Conservation (phyloP, 2,329 filamentous ascomycete species). For the Cladosporium cucumerinum region DNA sequence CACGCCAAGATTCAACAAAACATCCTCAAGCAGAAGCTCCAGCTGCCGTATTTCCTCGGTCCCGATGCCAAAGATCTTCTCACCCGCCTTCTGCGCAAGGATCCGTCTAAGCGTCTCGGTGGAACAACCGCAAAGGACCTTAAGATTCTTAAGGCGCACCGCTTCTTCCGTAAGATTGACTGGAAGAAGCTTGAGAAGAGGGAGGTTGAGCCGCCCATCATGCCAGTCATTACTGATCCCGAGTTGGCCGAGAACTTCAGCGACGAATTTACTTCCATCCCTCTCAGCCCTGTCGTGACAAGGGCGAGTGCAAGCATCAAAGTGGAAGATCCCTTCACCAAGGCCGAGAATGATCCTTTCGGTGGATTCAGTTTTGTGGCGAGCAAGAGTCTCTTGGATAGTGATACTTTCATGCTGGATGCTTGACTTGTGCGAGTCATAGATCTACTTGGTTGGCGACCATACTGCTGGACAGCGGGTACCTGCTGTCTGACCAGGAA, state of each 20-base stretch:
- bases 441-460: not conserved
- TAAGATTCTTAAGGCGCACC: conserved; percentile 78
- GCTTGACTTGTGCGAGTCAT: conserved; percentile 25
- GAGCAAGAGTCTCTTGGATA: conserved; percentile 48
- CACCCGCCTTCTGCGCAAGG: conserved; percentile 83
- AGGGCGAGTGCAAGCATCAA: conserved; percentile 19
- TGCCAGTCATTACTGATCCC: conserved; percentile 90
- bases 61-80: conserved; percentile 92
- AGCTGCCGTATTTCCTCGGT: conserved; percentile 84
- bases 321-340: conserved; percentile 19
- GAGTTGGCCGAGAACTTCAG: conserved; percentile 96
- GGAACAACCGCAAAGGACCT: conserved; percentile 87
- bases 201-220: conserved; percentile 83
- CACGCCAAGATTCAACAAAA: conserved; percentile 94
- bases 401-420: conserved; percentile 34
- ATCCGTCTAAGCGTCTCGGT: conserved; percentile 85
- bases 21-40: conserved; percentile 88
- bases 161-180: conserved; percentile 96
- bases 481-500: not conserved
- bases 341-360: conserved; percentile 46
- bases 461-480: not conserved
- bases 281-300: conserved; percentile 67
- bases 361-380: conserved; percentile 55
- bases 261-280: conserved; percentile 82
- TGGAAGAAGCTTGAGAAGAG: conserved; percentile 83